phyloP scores from a whole-genome alignment of 1,284 basidiomycete genomes.

The Volvariella volvacea region DNA sequence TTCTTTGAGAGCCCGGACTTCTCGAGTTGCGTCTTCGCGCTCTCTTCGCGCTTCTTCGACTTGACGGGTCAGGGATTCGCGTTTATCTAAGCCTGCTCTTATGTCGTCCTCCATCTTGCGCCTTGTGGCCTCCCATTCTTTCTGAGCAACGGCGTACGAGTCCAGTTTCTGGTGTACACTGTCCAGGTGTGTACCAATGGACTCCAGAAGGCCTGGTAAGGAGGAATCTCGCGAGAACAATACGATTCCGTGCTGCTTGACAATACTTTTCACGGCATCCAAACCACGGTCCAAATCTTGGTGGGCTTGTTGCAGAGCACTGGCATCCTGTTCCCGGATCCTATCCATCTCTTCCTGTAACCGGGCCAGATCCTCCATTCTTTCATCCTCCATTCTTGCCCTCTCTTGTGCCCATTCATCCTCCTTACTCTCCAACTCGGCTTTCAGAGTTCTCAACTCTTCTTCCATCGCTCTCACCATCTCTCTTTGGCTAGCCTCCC shows the following conservation, averaged over 20 bases:
- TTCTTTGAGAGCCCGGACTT: conserved; percentile 34
- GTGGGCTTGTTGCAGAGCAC: conserved; percentile 28
- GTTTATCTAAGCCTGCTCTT: conserved; percentile 35
- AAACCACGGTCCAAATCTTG: conserved; percentile 45
- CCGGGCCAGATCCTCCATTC: conserved; percentile 36
- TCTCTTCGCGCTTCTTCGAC: conserved; percentile 50
- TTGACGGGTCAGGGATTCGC: conserved; percentile 42
- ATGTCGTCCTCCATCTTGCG: conserved; percentile 47
- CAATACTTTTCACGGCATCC: conserved; percentile 37
- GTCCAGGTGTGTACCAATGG: conserved; percentile 50
- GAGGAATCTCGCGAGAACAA: conserved; percentile 44
- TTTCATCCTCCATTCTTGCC: conserved; percentile 43
- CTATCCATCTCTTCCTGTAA: conserved; percentile 41
- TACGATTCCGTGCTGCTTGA: conserved; percentile 49
- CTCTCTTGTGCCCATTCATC: conserved; percentile 45
- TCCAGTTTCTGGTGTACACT: conserved; percentile 46
- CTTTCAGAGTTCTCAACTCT: conserved; percentile 31
- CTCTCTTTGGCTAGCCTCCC: conserved; percentile 25
- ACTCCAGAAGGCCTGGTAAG: conserved; percentile 41
- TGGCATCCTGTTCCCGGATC: conserved; percentile 25
- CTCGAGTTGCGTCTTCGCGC: conserved; percentile 44
- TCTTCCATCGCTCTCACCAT: conserved; percentile 29
- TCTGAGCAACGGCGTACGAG: conserved; percentile 38
- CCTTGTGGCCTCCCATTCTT: conserved; percentile 37
- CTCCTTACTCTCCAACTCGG: conserved; percentile 3